Percentiles rank a stretch among this genome's conserved stretches.
Conservation (phyloP, 1,139 yeast species). For the Suhomyces bolitotheri region DNA sequence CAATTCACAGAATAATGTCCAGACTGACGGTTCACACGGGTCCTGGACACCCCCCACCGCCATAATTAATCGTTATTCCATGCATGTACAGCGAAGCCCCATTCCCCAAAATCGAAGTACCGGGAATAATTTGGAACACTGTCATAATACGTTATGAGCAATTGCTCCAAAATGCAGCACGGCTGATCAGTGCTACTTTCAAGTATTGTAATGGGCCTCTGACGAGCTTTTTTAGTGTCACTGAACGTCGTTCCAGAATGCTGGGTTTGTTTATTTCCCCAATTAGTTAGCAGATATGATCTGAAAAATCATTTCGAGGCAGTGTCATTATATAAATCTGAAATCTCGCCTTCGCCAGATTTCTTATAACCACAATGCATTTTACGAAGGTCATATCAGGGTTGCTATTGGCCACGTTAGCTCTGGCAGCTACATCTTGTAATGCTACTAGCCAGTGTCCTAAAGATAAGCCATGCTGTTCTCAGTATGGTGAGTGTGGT, state of each 20-base stretch:
- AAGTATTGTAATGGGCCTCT: neutral
- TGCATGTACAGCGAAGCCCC: too few species aligned
- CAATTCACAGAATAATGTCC: too few species aligned
- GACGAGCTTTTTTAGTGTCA: neutral
- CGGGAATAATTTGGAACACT: too few species aligned
- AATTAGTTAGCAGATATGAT: neutral
- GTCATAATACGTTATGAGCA: too few species aligned
- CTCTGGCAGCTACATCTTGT: constrained; percentile 42
- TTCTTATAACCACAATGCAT: constrained; percentile 4
- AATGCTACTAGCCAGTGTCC: constrained; percentile 59
- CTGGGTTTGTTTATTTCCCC: constrained; percentile 8
- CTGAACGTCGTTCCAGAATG: constrained; percentile 1
- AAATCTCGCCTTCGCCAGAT: neutral
- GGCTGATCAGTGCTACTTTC: neutral
- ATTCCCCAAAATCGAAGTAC: too few species aligned
- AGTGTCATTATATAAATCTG: constrained; percentile 3
- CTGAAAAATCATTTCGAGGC: constrained; percentile 3
- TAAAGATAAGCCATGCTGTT: constrained; percentile 72
- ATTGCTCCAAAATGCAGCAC: neutral
- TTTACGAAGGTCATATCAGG: constrained; percentile 9
- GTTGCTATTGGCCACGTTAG: constrained; percentile 10
- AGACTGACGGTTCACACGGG: too few species aligned
- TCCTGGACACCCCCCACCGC: too few species aligned
- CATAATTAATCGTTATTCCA: too few species aligned
- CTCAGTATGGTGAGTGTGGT: constrained; percentile 82